Conservation (phyloP, 1,284 basidiomycete species). For the Ganoderma boninense region DNA sequence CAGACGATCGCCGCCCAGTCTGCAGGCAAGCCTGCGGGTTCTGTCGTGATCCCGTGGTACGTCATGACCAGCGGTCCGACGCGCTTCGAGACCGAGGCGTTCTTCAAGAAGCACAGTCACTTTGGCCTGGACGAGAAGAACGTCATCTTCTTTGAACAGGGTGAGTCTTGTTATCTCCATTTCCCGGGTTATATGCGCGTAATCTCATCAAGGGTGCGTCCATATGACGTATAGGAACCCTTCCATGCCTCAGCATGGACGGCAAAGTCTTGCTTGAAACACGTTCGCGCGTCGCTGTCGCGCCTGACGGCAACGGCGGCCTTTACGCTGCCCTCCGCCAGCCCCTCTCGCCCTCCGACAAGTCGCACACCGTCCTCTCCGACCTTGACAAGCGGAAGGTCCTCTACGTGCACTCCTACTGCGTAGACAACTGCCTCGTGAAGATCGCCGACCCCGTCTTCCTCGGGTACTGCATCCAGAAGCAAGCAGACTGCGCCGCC, state of each 20-base stretch:
- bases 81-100: constrained; percentile 85
- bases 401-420: constrained; percentile 93
- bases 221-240: constrained; percentile 71
- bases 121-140: constrained; percentile 88
- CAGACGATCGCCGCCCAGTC: constrained; percentile 78
- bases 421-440: constrained; percentile 99
- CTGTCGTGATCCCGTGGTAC: constrained; percentile 91
- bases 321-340: constrained; percentile 92
- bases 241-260: constrained; percentile 94
- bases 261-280: constrained; percentile 94
- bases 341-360: constrained; percentile 70
- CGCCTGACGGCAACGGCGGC: constrained; percentile 98
- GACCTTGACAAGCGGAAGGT: constrained; percentile 85
- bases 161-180: constrained; percentile 53
- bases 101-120: constrained; percentile 81
- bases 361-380: constrained; percentile 80
- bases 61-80: constrained; percentile 99
- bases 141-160: constrained; percentile 97
- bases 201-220: background rate
- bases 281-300: constrained; percentile 83
- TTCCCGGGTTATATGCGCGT: background rate
- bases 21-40: constrained; percentile 59
- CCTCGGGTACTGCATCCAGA: constrained; percentile 91
- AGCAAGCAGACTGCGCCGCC: constrained; percentile 89
- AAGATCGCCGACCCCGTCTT: constrained; percentile 97